These are phyloP conservation scores for Fusarium sp. DNA, from an alignment of 2,329 filamentous ascomycete genomes.

Conservation along the genomic window DNA sequence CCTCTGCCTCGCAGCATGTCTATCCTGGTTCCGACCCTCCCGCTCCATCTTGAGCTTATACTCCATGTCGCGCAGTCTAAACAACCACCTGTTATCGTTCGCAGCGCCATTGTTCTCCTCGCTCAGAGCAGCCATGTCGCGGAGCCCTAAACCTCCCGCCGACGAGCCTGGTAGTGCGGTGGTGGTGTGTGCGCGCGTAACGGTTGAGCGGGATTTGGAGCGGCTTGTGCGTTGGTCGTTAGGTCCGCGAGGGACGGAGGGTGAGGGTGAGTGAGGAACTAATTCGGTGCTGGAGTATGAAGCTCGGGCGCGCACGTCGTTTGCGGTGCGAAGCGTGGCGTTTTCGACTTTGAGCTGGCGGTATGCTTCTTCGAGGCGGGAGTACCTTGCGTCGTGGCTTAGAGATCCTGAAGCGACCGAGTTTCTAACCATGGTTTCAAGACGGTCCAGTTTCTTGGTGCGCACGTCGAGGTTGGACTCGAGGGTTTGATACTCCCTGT, in stretches of 20 bases:
- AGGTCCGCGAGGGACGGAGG: slow-evolving; percentile 61
- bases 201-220: slow-evolving; percentile 44
- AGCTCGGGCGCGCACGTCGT: slow-evolving; percentile 64
- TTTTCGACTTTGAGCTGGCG: slow-evolving; percentile 72
- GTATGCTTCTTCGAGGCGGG: slow-evolving; percentile 68
- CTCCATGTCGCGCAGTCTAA: slow-evolving; percentile 87
- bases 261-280: slow-evolving; percentile 59
- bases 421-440: slow-evolving; percentile 82
- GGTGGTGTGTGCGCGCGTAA: slow-evolving; percentile 45
- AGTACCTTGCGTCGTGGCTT: slow-evolving; percentile 56
- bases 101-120: slow-evolving; percentile 32
- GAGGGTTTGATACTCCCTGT: slow-evolving; percentile 87
- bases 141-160: slow-evolving; percentile 35
- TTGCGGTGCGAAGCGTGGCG: slow-evolving; percentile 73
- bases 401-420: slow-evolving; percentile 62
- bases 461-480: slow-evolving; percentile 83
- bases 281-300: slow-evolving; percentile 52
- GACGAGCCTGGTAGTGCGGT: slow-evolving; percentile 42
- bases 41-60: slow-evolving; percentile 88
- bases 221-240: slow-evolving; percentile 54
- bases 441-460: slow-evolving; percentile 84
- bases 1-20: slow-evolving; percentile 82
- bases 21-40: slow-evolving; percentile 85
- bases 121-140: slow-evolving; percentile 43
- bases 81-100: slow-evolving; percentile 80